Conservation (phyloP, 179 eudicot species). For the Gypsophila paniculata region DNA sequence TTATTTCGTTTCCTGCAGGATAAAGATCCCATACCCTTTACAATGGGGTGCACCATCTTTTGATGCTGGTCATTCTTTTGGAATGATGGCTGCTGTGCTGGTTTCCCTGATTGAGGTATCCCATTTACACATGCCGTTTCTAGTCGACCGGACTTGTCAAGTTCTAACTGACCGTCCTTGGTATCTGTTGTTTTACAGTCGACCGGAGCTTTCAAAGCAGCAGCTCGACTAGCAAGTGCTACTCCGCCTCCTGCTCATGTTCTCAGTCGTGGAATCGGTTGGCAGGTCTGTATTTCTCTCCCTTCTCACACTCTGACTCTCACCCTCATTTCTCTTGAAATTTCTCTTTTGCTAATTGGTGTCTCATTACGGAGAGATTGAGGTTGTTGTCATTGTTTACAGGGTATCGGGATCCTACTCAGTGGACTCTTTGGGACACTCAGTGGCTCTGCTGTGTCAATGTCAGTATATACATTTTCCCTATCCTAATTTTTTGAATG, state of each 20-base stretch:
- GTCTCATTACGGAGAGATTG: not conserved
- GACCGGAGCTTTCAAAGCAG: constrained; percentile 92
- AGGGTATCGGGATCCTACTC: constrained; percentile 88
- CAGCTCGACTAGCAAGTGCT: constrained; percentile 93
- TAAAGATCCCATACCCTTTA: constrained; percentile 91
- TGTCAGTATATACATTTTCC: constrained; percentile 43
- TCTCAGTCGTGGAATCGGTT: constrained; percentile 97
- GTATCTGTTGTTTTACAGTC: constrained; percentile 44
- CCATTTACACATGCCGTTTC: not conserved
- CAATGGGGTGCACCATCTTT: constrained; percentile 99
- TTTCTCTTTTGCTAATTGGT: not conserved
- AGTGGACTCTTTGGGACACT: constrained; percentile 88
- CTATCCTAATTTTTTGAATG: no score
- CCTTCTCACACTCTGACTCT: no score
- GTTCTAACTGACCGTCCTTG: not conserved
- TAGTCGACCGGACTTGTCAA: no score
- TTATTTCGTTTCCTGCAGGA: constrained; percentile 41
- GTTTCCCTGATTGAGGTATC: constrained; percentile 87
- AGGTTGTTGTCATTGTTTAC: constrained; percentile 6
- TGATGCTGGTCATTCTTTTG: constrained; percentile 88
- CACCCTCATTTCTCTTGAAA: no score
- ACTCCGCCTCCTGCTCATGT: constrained; percentile 99
- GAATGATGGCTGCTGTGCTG: constrained; percentile 92
- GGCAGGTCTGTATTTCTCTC: constrained; percentile 71
- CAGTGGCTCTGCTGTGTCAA: constrained; percentile 88